Conservation (phyloP, 176 grass and related monocot genomes). For the Avena insularis region DNA sequence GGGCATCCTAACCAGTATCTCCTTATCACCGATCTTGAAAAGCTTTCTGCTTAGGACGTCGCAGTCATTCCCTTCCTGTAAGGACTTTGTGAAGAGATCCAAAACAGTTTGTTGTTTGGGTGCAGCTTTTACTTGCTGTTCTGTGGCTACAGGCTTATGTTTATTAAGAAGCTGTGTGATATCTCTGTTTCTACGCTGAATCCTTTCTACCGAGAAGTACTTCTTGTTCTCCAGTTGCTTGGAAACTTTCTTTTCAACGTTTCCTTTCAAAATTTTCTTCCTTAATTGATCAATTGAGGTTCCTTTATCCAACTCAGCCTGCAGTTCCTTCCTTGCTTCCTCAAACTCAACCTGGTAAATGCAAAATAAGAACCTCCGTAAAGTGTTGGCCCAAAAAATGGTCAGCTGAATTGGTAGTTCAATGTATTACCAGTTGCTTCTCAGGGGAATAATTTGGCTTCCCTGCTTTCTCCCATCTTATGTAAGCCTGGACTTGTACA, state of each 20-base stretch:
- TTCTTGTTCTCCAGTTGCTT: slow-evolving; percentile 74
- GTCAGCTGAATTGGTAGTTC: slow-evolving; percentile 5
- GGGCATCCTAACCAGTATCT: slow-evolving; percentile 80
- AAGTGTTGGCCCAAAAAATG: slow-evolving; percentile 21
- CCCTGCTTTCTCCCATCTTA: slow-evolving; percentile 94
- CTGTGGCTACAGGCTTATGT: slow-evolving; percentile 47
- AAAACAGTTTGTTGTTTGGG: slow-evolving; percentile 60
- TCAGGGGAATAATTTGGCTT: slow-evolving; percentile 90
- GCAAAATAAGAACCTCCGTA: slow-evolving; percentile 36
- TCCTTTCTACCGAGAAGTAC: slow-evolving; percentile 85
- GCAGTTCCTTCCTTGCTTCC: slow-evolving; percentile 83
- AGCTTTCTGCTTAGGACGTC: slow-evolving; percentile 71
- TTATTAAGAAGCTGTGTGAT: slow-evolving; percentile 75
- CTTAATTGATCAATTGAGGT: slow-evolving; percentile 67
- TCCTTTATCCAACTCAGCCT: slow-evolving; percentile 78
- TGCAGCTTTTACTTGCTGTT: slow-evolving; percentile 50
- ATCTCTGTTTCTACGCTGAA: slow-evolving; percentile 82
- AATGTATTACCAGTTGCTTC: slow-evolving; percentile 75
- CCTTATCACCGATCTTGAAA: slow-evolving; percentile 73
- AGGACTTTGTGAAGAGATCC: slow-evolving; percentile 66
- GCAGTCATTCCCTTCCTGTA: slow-evolving; percentile 52
- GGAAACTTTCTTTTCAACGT: slow-evolving; percentile 80
- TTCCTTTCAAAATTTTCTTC: slow-evolving; percentile 77
- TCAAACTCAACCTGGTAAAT: slow-evolving; percentile 77
- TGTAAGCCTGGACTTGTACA: slow-evolving; percentile 87